These are phyloP conservation scores for Macrolepiota dolichaula DNA, from an alignment of 768 basidiomycete species.

Conservation along the genomic window DNA sequence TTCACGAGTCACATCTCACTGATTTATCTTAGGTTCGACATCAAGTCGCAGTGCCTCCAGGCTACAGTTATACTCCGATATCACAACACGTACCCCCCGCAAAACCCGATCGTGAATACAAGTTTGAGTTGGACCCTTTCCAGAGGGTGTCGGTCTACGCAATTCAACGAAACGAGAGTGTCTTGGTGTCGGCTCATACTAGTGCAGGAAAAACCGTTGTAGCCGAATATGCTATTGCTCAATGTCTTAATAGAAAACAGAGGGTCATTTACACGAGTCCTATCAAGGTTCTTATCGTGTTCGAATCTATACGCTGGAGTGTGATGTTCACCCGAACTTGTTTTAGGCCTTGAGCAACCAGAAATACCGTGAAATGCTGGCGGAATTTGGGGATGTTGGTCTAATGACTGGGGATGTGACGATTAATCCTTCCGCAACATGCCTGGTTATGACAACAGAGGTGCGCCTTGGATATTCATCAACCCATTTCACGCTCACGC, in stretches of 20 bases:
- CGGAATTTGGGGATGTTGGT: conserved; percentile 96
- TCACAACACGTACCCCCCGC: conserved; percentile 86
- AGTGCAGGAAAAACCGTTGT: conserved; percentile 99
- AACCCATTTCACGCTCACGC: not conserved
- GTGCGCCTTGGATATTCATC: conserved; percentile 37
- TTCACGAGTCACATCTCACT: not conserved
- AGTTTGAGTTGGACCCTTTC: conserved; percentile 96
- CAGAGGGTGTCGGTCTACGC: conserved; percentile 92
- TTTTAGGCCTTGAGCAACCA: conserved; percentile 94
- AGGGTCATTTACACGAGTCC: conserved; percentile 99
- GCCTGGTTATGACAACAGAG: conserved; percentile 99
- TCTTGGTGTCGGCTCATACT: conserved; percentile 97
- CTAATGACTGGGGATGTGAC: conserved; percentile 99
- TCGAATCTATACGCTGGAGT: conserved; percentile 13
- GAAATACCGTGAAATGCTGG: conserved; percentile 97
- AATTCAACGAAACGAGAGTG: conserved; percentile 96
- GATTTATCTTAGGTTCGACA: conserved; percentile 73
- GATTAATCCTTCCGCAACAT: conserved; percentile 95
- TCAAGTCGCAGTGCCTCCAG: conserved; percentile 93
- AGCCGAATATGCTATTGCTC: conserved; percentile 98
- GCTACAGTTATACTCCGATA: conserved; percentile 89
- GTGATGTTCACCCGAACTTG: conserved; percentile 19
- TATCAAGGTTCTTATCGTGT: conserved; percentile 77
- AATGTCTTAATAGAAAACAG: conserved; percentile 89
- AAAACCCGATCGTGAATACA: conserved; percentile 90